These are phyloP conservation scores for Eutrema japonicum DNA, from an alignment of 345 rosid species.

Conservation along the genomic window DNA sequence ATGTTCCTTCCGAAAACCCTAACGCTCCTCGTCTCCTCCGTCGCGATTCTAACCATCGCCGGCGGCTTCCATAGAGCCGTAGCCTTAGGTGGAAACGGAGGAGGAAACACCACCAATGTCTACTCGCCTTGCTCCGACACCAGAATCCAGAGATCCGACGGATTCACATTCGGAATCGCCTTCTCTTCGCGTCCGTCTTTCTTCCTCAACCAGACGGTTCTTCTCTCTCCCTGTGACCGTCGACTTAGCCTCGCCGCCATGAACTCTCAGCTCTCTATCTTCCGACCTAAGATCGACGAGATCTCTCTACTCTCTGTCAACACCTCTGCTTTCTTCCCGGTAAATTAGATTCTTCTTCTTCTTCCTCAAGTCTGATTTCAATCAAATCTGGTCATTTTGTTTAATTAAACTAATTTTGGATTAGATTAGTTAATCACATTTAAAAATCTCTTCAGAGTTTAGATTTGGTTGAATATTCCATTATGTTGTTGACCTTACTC, in stretches of 20 bases:
- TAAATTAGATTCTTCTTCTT: constrained; percentile 11
- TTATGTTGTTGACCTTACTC: no score
- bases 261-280: constrained; percentile 68
- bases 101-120: constrained; percentile 49
- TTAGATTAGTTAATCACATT: constrained; percentile 1
- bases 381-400: not conserved
- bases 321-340: constrained; percentile 64
- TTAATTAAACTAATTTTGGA: not conserved
- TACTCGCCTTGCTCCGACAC: constrained; percentile 77
- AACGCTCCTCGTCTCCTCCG: constrained; percentile 31
- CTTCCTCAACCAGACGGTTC: constrained; percentile 49
- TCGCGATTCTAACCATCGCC: constrained; percentile 1
- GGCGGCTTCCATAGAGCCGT: not conserved
- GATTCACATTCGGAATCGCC: constrained; percentile 78
- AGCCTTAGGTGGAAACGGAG: constrained; percentile 5
- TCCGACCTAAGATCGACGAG: constrained; percentile 88
- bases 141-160: constrained; percentile 71
- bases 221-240: constrained; percentile 82
- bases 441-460: not conserved
- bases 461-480: constrained; percentile 6
- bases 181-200: constrained; percentile 66
- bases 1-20: constrained; percentile 36
- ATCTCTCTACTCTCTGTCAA: constrained; percentile 95
- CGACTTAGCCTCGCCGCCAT: constrained; percentile 62
- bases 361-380: not conserved